Percentiles rank a stretch among this genome's conserved stretches.
phyloP scores from a whole-genome alignment of 2,329 filamentous ascomycete genomes.

The Beauveria brongniartii region DNA sequence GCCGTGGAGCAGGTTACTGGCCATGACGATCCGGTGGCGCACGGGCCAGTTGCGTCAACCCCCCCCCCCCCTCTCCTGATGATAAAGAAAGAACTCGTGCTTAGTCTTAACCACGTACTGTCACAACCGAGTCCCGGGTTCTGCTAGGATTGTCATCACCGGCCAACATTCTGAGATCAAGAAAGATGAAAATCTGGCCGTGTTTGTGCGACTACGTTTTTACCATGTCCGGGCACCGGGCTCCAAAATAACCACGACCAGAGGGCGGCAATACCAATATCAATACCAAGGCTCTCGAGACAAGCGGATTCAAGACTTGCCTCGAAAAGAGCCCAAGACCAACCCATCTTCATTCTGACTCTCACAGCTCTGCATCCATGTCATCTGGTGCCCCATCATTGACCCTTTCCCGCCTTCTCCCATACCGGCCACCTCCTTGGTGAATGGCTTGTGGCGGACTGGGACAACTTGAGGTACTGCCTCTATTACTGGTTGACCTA shows the following conservation, averaged over 20 bases:
- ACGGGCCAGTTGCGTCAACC: conserved; percentile 13
- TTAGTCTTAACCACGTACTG: too few relatives aligned
- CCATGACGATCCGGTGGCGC: conserved; percentile 9
- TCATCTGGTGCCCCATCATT: not conserved
- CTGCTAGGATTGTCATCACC: too few relatives aligned
- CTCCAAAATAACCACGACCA: too few relatives aligned
- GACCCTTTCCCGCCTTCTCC: not conserved
- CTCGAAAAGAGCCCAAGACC: not conserved
- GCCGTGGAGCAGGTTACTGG: not conserved
- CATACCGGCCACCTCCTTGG: conserved; percentile 12
- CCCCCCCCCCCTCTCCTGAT: not conserved
- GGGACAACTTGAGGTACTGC: not conserved
- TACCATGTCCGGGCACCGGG: too few relatives aligned
- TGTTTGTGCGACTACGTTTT: too few relatives aligned
- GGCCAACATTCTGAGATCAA: too few relatives aligned
- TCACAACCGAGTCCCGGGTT: too few relatives aligned
- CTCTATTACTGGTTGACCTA: not conserved
- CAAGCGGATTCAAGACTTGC: too few relatives aligned
- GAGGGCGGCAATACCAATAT: not conserved
- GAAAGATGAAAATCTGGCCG: too few relatives aligned
- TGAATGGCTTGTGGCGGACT: conserved; percentile 14
- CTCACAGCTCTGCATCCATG: not conserved
- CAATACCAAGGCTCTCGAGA: not conserved
- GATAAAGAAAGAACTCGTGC: too few relatives aligned
- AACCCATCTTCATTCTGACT: not conserved